Percentiles rank a stretch among this genome's conserved stretches.
phyloP scores from a whole-genome alignment of 192 early-diverging fungal species.

The Coemansia sp. region DNA sequence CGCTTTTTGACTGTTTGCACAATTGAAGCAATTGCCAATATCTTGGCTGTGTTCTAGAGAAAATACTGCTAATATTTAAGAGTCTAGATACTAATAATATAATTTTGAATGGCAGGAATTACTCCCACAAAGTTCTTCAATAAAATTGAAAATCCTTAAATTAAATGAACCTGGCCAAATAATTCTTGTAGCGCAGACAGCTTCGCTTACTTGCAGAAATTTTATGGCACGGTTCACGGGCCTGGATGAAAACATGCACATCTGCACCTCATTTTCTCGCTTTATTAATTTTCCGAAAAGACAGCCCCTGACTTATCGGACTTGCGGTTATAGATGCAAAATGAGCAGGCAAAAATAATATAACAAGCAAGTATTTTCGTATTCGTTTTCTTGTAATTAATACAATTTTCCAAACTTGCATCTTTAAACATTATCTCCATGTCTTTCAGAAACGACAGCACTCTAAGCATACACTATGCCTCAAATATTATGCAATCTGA shows the following conservation, averaged over 20 bases:
- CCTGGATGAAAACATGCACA: not conserved
- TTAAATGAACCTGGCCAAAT: not conserved
- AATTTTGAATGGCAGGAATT: not conserved
- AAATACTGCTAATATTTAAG: not conserved
- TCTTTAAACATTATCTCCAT: conserved; percentile 1
- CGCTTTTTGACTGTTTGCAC: not conserved
- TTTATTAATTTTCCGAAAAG: conserved; percentile 1
- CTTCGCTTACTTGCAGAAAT: not conserved
- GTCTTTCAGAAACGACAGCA: conserved; percentile 11
- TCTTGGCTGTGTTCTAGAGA: not conserved
- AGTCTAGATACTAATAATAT: not conserved
- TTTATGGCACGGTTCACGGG: conserved; percentile 2
- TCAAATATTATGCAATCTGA: not conserved
- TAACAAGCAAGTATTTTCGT: not conserved
- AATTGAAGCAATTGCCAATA: not conserved
- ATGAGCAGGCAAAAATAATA: not conserved
- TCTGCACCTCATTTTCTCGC: not conserved
- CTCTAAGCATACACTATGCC: not conserved
- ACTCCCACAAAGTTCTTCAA: not conserved
- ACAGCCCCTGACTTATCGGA: not conserved
- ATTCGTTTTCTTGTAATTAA: not conserved
- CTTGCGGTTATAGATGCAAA: not conserved
- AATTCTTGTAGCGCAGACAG: not conserved
- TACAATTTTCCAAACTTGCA: not conserved
- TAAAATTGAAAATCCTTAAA: not conserved